phyloP scores from a whole-genome alignment of 495 filamentous ascomycete genomes.

The Coniosporium apollinis region DNA sequence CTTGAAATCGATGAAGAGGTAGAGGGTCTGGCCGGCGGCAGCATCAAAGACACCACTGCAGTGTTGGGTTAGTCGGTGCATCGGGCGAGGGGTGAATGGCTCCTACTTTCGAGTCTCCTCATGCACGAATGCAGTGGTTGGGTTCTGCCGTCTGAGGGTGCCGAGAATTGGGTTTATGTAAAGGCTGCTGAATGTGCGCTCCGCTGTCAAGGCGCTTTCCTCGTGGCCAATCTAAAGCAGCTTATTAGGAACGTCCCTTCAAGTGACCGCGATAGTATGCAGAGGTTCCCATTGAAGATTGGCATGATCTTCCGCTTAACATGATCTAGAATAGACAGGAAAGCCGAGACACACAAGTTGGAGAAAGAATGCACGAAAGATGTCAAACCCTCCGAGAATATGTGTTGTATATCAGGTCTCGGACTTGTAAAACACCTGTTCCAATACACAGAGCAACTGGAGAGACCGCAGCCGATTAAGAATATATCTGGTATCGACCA shows the following conservation, averaged over 20 bases:
- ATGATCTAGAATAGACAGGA: not conserved
- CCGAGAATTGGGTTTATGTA: constrained; percentile 25
- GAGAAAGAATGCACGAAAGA: too few species aligned
- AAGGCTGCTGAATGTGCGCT: constrained; percentile 23
- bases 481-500: too few species aligned
- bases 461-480: too few species aligned
- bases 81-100: not conserved
- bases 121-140: constrained; percentile 14
- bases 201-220: constrained; percentile 16
- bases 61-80: not conserved
- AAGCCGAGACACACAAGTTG: not conserved
- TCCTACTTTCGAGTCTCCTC: constrained; percentile 14
- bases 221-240: constrained; percentile 22
- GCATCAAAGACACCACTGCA: constrained; percentile 24
- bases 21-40: constrained; percentile 20
- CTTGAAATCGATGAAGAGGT: constrained; percentile 27
- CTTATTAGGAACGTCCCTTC: not conserved
- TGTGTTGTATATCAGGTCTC: too few species aligned
- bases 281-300: too few species aligned
- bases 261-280: too few species aligned
- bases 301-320: not conserved
- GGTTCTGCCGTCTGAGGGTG: constrained; percentile 21
- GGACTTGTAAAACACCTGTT: too few species aligned
- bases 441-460: too few species aligned
- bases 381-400: too few species aligned